A percentile compares a stretch with the other conserved stretches of the same genome.
Evolutionary conservation across 1,139 yeast genomes (phyloP).

Genomic region (Geotrichum phurueaensis): DNA sequence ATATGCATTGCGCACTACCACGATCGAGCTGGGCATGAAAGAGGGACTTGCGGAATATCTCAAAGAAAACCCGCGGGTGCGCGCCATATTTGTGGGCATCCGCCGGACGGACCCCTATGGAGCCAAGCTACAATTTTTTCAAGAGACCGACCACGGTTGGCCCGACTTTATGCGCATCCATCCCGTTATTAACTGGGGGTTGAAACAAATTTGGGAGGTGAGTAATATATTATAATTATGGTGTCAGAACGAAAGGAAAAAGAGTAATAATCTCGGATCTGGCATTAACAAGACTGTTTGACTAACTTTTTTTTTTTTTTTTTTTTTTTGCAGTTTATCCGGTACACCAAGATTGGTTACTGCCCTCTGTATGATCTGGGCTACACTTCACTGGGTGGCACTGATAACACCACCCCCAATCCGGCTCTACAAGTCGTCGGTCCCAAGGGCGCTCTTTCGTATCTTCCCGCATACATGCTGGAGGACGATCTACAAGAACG

Average conservation of each 20-base stretch:
- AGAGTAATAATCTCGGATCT: background rate
- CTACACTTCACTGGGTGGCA: slow-evolving; percentile 78
- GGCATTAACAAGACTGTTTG: background rate
- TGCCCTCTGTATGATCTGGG: slow-evolving; percentile 71
- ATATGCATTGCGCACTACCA: slow-evolving; percentile 33
- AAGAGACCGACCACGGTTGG: slow-evolving; percentile 78
- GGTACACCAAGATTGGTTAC: slow-evolving; percentile 49
- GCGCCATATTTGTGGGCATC: slow-evolving; percentile 74
- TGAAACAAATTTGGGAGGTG: slow-evolving; percentile 65
- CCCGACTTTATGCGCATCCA: slow-evolving; percentile 74
- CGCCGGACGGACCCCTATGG: slow-evolving; percentile 80
- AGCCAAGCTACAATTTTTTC: slow-evolving; percentile 46
- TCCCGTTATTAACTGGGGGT: slow-evolving; percentile 79
- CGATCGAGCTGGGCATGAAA: slow-evolving; percentile 37
- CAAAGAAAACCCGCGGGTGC: slow-evolving; percentile 37
- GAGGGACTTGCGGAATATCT: slow-evolving; percentile 61
- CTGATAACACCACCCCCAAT: slow-evolving; percentile 57
- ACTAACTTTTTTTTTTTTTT: background rate
- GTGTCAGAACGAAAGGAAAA: background rate
- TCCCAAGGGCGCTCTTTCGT: slow-evolving; percentile 23
- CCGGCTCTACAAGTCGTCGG: slow-evolving; percentile 43
- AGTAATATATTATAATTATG: background rate
- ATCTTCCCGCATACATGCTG: slow-evolving; percentile 13
- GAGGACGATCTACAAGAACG: slow-evolving; percentile 15
- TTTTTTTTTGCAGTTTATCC: slow-evolving; percentile 40